phyloP scores from a whole-genome alignment of 306 rosid species.

The Leucaena leucocephala region DNA sequence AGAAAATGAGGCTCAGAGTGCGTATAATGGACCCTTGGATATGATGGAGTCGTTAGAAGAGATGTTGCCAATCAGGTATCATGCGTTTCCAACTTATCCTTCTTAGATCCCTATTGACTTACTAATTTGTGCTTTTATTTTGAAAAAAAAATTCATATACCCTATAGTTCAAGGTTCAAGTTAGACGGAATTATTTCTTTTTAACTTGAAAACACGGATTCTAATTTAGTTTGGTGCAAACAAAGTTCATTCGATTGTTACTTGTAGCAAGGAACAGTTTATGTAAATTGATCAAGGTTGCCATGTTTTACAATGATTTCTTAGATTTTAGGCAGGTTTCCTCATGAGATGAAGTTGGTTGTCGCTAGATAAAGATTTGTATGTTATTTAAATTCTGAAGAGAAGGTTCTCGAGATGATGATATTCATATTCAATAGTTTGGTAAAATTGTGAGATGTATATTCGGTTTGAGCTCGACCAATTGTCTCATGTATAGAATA shows the following conservation, averaged over 20 bases:
- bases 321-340: background rate
- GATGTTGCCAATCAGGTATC: conserved; percentile 76
- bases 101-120: conserved; percentile 25
- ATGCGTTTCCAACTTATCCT: conserved; percentile 1
- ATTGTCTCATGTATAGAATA: conserved; percentile 19
- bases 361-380: background rate
- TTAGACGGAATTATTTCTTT: background rate
- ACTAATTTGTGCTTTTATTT: background rate
- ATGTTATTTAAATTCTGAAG: background rate
- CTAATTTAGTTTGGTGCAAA: background rate
- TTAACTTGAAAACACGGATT: background rate
- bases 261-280: background rate
- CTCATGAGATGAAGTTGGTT: background rate
- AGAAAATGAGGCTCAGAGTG: conserved; percentile 78
- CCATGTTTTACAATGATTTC: background rate
- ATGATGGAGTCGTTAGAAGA: conserved; percentile 79
- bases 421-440: background rate
- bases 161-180: background rate
- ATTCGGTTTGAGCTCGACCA: background rate
- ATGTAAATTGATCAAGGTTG: background rate
- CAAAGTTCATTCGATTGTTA: background rate
- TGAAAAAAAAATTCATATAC: background rate
- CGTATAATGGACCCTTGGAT: conserved; percentile 65
- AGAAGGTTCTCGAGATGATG: background rate
- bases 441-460: conserved; percentile 1